Evolutionary conservation across 106 monocot species (phyloP), one percentile per base, ranked within the genome.

Genomic region (Apostasia ramifera): DNA sequence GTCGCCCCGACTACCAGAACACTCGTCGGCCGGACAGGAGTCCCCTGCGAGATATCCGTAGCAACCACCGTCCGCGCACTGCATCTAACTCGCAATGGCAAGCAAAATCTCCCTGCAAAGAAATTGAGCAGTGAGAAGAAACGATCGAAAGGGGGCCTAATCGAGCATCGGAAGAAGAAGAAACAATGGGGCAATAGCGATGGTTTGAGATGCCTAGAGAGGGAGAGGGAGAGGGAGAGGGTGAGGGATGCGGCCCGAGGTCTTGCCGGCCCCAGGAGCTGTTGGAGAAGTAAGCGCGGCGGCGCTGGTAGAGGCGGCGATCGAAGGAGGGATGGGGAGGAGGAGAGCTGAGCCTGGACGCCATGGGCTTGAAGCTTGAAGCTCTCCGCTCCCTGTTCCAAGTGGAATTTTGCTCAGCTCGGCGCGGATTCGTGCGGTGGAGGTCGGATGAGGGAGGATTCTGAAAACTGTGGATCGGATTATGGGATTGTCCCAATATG

Each of bases 1-100:
- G 97, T 98, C 59, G 92, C 85, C 54, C 97, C 97, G 39, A 92
- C 97, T 26, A 98, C 89, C 42, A 98, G 61, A 48, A 98, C 83
- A 66, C 87, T 98, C 44, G 97, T 98, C 38, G 82, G 87, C 59
- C 97, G 76, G 6, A 98, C 97, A 12, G 92, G 97, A 39, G 92
- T 98, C n/a, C 97, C 97, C 15, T 85, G 97, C 26, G 72, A 74
- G 43, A 98, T 55, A 81, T 81, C 85, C n/a, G 82, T 73, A 11
- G 83, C 61, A 61, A 70, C 70, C 55, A 81, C 70, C 47, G 92
- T 77, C 80, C 85, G 86, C 40, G 90, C 84, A 70, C 76, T 84
- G 47, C 91, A 91, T 44, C 63, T 64, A 53, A 89, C 76, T 59
- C 43, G 60, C 38, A 81, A 59, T 58, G 73, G 78, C 51, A 61